Conservation (phyloP, 441 rosid species). For the Biscutella laevigata region DNA sequence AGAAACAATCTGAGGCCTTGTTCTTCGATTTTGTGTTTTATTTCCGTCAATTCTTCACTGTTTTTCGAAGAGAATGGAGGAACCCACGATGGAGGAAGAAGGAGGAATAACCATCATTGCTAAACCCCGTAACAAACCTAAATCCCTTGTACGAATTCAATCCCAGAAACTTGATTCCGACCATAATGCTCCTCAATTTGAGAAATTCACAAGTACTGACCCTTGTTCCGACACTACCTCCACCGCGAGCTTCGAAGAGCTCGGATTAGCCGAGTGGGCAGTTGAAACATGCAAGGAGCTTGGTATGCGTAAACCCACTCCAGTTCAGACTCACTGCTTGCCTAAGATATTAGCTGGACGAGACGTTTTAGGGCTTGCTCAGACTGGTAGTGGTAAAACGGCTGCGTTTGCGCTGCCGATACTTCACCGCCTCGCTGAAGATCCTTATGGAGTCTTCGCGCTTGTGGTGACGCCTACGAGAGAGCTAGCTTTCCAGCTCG, state of each 20-base stretch:
- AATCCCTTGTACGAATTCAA: not conserved
- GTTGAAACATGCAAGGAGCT: constrained; percentile 73
- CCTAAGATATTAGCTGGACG: constrained; percentile 62
- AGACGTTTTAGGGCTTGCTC: constrained; percentile 83
- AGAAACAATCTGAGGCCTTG: not conserved
- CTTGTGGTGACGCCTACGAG: constrained; percentile 85
- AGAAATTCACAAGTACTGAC: constrained; percentile 29
- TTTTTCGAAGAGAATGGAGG: constrained; percentile 18
- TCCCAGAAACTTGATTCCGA: constrained; percentile 16
- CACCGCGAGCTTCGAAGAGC: constrained; percentile 35
- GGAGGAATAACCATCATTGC: constrained; percentile 59
- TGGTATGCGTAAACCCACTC: constrained; percentile 69
- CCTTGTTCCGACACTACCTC: constrained; percentile 15
- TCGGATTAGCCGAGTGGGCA: constrained; percentile 80
- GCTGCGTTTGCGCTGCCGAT: constrained; percentile 92
- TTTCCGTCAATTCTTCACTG: constrained; percentile 4
- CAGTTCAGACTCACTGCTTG: constrained; percentile 77
- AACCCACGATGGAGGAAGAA: constrained; percentile 23
- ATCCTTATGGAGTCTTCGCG: constrained; percentile 73
- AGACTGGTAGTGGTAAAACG: constrained; percentile 90
- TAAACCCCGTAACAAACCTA: constrained; percentile 28
- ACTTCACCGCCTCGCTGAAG: constrained; percentile 62
- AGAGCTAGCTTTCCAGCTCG: constrained; percentile 84
- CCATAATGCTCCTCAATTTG: constrained; percentile 24
- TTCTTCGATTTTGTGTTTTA: not conserved